Conservation (phyloP, 2,329 filamentous ascomycete genomes). For the Alternaria novae-zelandiae region DNA sequence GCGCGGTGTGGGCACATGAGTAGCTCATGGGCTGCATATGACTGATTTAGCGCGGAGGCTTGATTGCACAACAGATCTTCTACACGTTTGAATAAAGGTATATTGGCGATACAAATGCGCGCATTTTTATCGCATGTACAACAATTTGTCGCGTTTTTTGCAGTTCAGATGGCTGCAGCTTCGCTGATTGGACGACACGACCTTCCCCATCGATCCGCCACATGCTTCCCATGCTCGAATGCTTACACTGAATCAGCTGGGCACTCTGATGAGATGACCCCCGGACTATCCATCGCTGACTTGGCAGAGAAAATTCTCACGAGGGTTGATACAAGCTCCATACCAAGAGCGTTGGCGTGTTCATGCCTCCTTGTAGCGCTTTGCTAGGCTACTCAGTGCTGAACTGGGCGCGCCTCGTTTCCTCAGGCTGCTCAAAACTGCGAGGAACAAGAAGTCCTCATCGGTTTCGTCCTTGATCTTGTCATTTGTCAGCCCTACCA, state of each 20-base stretch:
- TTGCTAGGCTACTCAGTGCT: background rate
- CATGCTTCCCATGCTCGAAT: background rate
- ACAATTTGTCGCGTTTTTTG: background rate
- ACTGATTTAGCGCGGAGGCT: background rate
- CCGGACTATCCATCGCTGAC: background rate
- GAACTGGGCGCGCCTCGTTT: background rate
- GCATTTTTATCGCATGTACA: background rate
- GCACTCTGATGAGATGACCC: background rate
- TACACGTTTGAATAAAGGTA: background rate
- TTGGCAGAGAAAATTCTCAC: background rate
- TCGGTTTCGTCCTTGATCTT: background rate
- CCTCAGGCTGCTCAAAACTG: background rate
- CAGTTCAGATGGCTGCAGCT: background rate
- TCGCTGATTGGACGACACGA: background rate
- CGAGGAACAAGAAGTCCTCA: background rate
- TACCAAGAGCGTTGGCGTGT: background rate
- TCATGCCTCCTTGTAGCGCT: background rate
- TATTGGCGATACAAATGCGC: background rate
- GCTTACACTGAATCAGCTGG: background rate
- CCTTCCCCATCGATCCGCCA: background rate
- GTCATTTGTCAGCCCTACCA: background rate
- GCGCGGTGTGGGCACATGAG: background rate
- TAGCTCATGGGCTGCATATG: background rate
- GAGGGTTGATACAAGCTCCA: background rate
- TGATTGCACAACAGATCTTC: background rate